phyloP scores from a whole-genome alignment of 345 rosid genomes.

The Melastoma malabathricum region DNA sequence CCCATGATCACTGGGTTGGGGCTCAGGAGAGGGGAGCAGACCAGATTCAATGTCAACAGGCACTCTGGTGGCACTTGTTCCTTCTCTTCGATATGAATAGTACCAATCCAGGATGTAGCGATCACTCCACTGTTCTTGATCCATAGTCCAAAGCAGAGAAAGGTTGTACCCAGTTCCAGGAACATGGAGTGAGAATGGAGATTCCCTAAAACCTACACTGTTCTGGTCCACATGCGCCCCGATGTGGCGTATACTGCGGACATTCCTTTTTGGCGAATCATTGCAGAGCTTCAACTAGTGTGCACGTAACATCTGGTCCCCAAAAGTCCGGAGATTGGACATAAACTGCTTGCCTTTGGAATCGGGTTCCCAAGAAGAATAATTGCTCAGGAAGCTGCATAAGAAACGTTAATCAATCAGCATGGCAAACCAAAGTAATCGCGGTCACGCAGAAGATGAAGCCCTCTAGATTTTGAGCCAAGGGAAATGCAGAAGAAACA shows the following conservation, averaged over 20 bases:
- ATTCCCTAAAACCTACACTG: constrained; percentile 33
- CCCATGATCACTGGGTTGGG: constrained; percentile 30
- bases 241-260: constrained; percentile 33
- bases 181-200: constrained; percentile 13
- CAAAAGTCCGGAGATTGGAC: constrained; percentile 57
- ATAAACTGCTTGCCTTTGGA: constrained; percentile 69
- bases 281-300: constrained; percentile 24
- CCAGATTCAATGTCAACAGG: constrained; percentile 12
- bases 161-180: constrained; percentile 22
- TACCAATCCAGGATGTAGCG: constrained; percentile 91
- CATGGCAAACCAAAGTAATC: too few species aligned
- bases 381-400: constrained; percentile 74
- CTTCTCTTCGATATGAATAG: constrained; percentile 38
- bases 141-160: constrained; percentile 59
- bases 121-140: constrained; percentile 55
- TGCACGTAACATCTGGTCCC: constrained; percentile 53
- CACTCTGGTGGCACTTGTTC: constrained; percentile 15
- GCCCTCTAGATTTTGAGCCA: not conserved
- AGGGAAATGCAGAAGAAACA: constrained; percentile 5
- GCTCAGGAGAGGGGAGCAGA: constrained; percentile 9
- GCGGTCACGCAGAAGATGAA: too few species aligned
- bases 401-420: not conserved
- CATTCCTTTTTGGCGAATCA: constrained; percentile 26
- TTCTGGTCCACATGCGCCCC: constrained; percentile 34
- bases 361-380: constrained; percentile 85